A percentile compares a stretch with the other conserved stretches of the same genome.
These are phyloP conservation scores for Penicillium polonicum DNA, from an alignment of 2,329 filamentous ascomycete genomes.

Conservation along the genomic window DNA sequence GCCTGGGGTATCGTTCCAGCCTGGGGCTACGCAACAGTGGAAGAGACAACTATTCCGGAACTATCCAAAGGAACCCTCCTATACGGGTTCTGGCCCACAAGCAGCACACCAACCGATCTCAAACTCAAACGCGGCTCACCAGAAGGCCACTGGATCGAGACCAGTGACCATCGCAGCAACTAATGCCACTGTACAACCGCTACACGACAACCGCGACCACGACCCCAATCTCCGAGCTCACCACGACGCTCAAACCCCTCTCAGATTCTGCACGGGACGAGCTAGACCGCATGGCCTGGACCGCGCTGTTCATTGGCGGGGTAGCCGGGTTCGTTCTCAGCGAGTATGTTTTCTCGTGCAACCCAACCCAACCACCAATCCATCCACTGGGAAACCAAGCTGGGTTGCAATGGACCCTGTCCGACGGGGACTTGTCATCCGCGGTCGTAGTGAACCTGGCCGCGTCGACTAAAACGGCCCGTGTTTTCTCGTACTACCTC, in stretches of 20 bases:
- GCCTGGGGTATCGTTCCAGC: slow-evolving; percentile 50
- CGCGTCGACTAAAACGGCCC: slow-evolving; percentile 33
- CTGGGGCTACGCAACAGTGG: slow-evolving; percentile 50
- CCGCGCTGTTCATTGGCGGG: slow-evolving; percentile 28
- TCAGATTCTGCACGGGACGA: slow-evolving; percentile 10
- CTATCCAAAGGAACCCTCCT: slow-evolving; percentile 39
- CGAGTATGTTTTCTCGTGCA: slow-evolving; percentile 33
- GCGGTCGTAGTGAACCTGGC: slow-evolving; percentile 36
- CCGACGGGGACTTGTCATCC: slow-evolving; percentile 34
- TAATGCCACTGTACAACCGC: slow-evolving; percentile 50
- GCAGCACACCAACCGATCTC: slow-evolving; percentile 40
- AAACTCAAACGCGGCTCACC: slow-evolving; percentile 30
- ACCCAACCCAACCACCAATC: slow-evolving; percentile 15
- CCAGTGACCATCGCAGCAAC: slow-evolving; percentile 36
- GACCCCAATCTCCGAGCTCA: not conserved
- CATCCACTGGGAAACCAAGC: slow-evolving; percentile 17
- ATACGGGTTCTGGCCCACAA: slow-evolving; percentile 49
- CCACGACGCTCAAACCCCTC: not conserved
- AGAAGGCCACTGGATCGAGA: slow-evolving; percentile 40
- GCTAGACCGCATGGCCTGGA: slow-evolving; percentile 25
- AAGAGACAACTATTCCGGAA: slow-evolving; percentile 41
- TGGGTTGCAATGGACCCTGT: slow-evolving; percentile 26
- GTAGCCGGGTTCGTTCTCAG: slow-evolving; percentile 33
- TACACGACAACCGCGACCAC: slow-evolving; percentile 30
- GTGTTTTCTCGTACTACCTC: slow-evolving; percentile 29